Base-by-base conservation (phyloP, 768 basidiomycete species). In the Tulasnella sp. region DNA sequence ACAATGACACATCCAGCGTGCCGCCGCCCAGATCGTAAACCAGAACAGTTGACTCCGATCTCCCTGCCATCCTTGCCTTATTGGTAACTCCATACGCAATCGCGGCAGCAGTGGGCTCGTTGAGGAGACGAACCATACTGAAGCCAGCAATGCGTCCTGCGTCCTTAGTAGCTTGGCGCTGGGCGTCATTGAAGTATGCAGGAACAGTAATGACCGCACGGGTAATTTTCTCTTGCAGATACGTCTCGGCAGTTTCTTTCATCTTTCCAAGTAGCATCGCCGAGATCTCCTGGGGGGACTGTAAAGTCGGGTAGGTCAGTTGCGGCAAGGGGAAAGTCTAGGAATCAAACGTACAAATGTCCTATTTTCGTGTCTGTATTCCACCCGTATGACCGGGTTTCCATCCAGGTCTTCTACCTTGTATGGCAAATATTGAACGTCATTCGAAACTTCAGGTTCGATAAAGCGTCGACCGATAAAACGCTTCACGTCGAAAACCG, bases 211-310 rank as follows among this genome's bases (percentile, higher is more conserved):
- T 88, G 49, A 98, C 92, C 58, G 94, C 93, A 70, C 97, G 89
- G 59, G 91, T 91, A 68, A 97, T 91, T 70, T 87, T 85, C 67
- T 90, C 80, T 65, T 91, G 91, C 57, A 98, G 86, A 73, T 93
- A 97, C 12, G 92, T 86, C 77, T 97, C 94, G 56, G 94, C 94
- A 23, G 91, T 98, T 75, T 98, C 94, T 79, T 96, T 96, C 94
- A 98, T 81, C 71, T 81, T 80, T 15, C 70, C 69, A 51, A 83
- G 71, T 49, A 83, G 71, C 80, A 82, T 75, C 25, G 81, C 77
- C 56, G 77, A 78, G 60, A 83, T 77, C n/a, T 37, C 36, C n/a
- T 37, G 81, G 4, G 80, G 80, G 43, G 77, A 75, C 56, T 25
- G 12, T 19, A 37, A 37, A 37, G 36, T n/a, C n/a, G n/a, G n/a